A percentile compares a stretch with the other conserved stretches of the same genome.
phyloP scores from a whole-genome alignment of 2,329 filamentous ascomycete genomes.

The Sphaerulina musiva region DNA sequence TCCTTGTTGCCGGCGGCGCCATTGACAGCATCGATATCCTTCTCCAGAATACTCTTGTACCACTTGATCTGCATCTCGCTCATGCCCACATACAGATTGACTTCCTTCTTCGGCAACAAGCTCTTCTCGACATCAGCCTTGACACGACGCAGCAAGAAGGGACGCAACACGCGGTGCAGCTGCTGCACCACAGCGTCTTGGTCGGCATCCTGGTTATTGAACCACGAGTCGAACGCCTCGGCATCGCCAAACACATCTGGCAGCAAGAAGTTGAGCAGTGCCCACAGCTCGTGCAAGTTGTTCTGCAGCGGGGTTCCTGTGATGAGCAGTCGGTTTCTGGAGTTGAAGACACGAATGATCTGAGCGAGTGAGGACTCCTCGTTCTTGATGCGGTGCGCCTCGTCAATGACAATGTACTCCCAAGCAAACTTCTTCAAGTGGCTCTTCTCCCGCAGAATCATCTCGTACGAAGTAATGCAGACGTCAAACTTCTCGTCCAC shows the following conservation, averaged over 20 bases:
- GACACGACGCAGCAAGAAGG: constrained; percentile 89
- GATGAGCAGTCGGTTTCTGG: constrained; percentile 87
- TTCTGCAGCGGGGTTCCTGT: constrained; percentile 96
- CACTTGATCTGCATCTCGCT: constrained; percentile 98
- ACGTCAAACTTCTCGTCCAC: constrained; percentile 94
- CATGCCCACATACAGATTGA: constrained; percentile 97
- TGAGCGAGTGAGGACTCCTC: constrained; percentile 95
- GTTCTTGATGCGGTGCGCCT: constrained; percentile 98
- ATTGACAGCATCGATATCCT: constrained; percentile 98
- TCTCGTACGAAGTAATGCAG: constrained; percentile 97
- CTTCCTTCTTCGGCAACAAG: constrained; percentile 89
- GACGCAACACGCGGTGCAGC: constrained; percentile 83
- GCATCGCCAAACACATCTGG: constrained; percentile 96
- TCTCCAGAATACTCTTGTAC: constrained; percentile 98
- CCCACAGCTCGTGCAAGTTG: constrained; percentile 97
- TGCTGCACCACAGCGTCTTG: constrained; percentile 96
- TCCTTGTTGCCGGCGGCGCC: constrained; percentile 93
- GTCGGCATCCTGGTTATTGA: constrained; percentile 80
- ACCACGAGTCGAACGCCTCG: constrained; percentile 97
- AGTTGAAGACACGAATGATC: constrained; percentile 93
- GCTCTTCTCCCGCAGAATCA: constrained; percentile 92
- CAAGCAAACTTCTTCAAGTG: constrained; percentile 96
- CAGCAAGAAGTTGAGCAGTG: constrained; percentile 91
- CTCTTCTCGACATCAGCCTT: constrained; percentile 99
- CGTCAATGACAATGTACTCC: constrained; percentile 99